Base-by-base conservation (phyloP, 2,329 filamentous ascomycete species). In the Exophiala calicioides region DNA sequence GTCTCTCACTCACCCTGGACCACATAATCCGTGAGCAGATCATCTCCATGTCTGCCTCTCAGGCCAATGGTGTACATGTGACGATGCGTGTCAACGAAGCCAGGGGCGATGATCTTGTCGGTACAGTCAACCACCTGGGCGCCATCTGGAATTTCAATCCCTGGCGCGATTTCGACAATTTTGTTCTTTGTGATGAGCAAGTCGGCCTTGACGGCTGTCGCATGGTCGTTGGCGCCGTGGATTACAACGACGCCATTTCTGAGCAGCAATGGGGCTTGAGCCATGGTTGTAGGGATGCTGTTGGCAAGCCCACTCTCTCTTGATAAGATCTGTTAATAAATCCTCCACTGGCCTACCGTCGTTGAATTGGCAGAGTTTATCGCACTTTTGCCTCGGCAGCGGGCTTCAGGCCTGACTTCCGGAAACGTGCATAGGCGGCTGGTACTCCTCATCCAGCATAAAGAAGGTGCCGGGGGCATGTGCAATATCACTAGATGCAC, bases 91-190 rank as follows among this genome's bases (percentile, higher is more conserved):
- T 61, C 54, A 19, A 64, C 53, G 53, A 61, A 64, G 6, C 61
- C 62, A 2, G 62, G 62, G 37, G 53, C 57, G 12, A 60, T 49
- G 9, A 57, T 46, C 40, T 59, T 64, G 15, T 58, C 52, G 24
- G 55, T 60, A 15, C 67, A 71, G 46, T 74, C 66, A 29, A 74
- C 59, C 3, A 55, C 50, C 5, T 46, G 52, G 0, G 51, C 23
- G 4, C 27, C 50, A 10, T 12, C 4, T 7, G 5, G 2, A 13
- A 32, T 10, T 12, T 3, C 18, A 15, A 48, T 42, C 12, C 23
- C 12, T 4, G 31, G 18, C 7, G 27, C 44, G 23, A 52, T 43
- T 16, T 47, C 16, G 8, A 15, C 19, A 9, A 52, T 52, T 29
- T 31, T 47, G 44, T 52, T 37, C 2, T 38, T 44, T 21, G 39